These are phyloP conservation scores for Sugiyamaella grinbergsii DNA, from an alignment of 1,139 yeast genomes.

Conservation along the genomic window DNA sequence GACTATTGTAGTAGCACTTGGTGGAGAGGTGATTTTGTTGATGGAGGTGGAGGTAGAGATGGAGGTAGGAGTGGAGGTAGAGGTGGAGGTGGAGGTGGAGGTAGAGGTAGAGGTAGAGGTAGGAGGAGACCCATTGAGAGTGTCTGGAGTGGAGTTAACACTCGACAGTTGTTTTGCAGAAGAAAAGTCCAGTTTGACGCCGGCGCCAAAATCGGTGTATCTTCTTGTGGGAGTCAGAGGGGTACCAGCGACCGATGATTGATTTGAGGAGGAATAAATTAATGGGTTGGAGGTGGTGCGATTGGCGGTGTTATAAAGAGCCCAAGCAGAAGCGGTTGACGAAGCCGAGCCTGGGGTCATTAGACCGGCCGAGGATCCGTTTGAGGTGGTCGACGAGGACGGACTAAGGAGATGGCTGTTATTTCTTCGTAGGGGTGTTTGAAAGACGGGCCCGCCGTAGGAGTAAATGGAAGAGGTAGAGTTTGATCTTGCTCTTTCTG, in stretches of 20 bases:
- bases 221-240: constrained; percentile 27
- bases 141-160: constrained; percentile 4
- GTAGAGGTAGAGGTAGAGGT: constrained; percentile 2
- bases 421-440: constrained; percentile 12
- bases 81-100: constrained; percentile 18
- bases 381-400: constrained; percentile 1
- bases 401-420: constrained; percentile 11
- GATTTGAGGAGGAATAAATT: neutral
- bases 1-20: constrained; percentile 17
- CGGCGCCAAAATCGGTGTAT: constrained; percentile 24
- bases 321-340: constrained; percentile 14
- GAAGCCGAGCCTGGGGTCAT: constrained; percentile 19
- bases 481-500: constrained; percentile 12
- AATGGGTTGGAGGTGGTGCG: constrained; percentile 2
- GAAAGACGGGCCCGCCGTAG: constrained; percentile 8
- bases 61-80: constrained; percentile 17
- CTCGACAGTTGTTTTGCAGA: constrained; percentile 11
- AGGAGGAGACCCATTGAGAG: constrained; percentile 18
- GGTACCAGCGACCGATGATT: constrained; percentile 14
- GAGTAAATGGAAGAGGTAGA: constrained; percentile 12
- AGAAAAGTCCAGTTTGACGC: constrained; percentile 29
- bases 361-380: constrained; percentile 14
- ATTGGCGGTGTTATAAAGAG: constrained; percentile 12
- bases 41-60: constrained; percentile 16
- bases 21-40: constrained; percentile 16